phyloP scores from a whole-genome alignment of 768 basidiomycete species.

The Tricholoma sp. region DNA sequence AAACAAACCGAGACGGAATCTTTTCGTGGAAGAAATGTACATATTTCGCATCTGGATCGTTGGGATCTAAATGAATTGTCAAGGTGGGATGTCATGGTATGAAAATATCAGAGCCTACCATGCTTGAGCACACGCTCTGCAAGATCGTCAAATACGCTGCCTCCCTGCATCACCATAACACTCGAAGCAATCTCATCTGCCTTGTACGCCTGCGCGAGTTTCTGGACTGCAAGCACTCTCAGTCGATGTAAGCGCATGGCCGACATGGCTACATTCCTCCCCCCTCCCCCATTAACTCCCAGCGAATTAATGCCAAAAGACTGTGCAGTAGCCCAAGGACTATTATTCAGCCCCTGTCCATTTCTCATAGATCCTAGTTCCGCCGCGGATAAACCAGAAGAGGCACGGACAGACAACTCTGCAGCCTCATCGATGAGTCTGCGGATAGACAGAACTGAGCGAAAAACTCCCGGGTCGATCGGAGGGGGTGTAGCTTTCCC shows the following conservation, averaged over 20 bases:
- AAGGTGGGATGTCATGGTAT: background rate
- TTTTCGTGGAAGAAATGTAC: slow-evolving; percentile 95
- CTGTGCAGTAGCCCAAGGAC: slow-evolving; percentile 61
- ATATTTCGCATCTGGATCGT: slow-evolving; percentile 76
- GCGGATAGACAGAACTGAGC: slow-evolving; percentile 68
- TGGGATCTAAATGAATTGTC: slow-evolving; percentile 49
- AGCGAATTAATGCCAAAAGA: slow-evolving; percentile 58
- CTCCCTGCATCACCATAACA: slow-evolving; percentile 94
- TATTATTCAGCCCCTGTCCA: slow-evolving; percentile 33
- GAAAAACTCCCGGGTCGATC: slow-evolving; percentile 86
- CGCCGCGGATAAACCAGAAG: slow-evolving; percentile 75
- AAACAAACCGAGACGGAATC: slow-evolving; percentile 76
- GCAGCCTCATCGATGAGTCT: slow-evolving; percentile 86
- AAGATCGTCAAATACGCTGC: slow-evolving; percentile 89
- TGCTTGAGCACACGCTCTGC: slow-evolving; percentile 79
- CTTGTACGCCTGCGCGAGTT: slow-evolving; percentile 80
- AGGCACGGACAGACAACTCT: slow-evolving; percentile 82
- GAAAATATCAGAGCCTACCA: slow-evolving; percentile 23
- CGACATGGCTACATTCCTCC: slow-evolving; percentile 78
- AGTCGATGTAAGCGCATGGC: slow-evolving; percentile 79
- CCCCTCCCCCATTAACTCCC: slow-evolving; percentile 44
- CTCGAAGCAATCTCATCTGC: slow-evolving; percentile 88
- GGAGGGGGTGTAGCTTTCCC: slow-evolving; percentile 78
- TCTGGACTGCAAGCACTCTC: slow-evolving; percentile 79
- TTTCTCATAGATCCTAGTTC: slow-evolving; percentile 65